Percentiles rank a stretch among this genome's conserved stretches.
Conservation (phyloP, 345 rosid genomes). For the Atalantia buxifolia region DNA sequence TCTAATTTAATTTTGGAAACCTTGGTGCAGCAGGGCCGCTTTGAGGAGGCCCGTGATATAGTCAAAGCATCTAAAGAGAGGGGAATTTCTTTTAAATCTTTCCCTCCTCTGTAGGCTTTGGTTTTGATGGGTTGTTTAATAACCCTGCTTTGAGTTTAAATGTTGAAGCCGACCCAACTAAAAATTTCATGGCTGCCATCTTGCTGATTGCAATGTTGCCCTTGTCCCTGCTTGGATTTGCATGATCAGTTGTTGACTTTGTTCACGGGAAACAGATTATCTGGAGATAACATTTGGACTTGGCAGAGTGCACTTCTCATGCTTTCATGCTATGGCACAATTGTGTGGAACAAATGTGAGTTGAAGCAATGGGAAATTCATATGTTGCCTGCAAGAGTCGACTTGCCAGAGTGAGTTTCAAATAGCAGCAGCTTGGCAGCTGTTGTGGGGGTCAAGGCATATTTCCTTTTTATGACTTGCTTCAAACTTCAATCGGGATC, state of each 20-base stretch:
- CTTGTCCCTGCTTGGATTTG: constrained; percentile 1
- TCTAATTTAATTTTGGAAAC: constrained; percentile 38
- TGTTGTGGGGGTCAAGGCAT: not conserved
- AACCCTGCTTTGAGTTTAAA: not conserved
- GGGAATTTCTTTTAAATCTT: constrained; percentile 23
- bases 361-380: not conserved
- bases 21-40: constrained; percentile 19
- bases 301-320: not conserved
- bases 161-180: not conserved
- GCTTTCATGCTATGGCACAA: not conserved
- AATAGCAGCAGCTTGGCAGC: not conserved
- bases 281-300: constrained; percentile 2
- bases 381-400: not conserved
- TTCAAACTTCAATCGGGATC: not conserved
- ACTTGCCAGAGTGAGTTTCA: not conserved
- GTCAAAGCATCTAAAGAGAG: constrained; percentile 14
- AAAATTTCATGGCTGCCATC: not conserved
- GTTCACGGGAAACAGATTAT: not conserved
- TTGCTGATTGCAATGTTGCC: not conserved
- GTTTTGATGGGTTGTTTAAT: constrained; percentile 6
- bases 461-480: not conserved
- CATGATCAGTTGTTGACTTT: not conserved
- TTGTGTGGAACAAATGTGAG: not conserved
- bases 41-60: constrained; percentile 31
- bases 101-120: constrained; percentile 3